Evolutionary conservation across 371 early-diverging fungal genomes (phyloP), one percentile per base, ranked within the genome.

Genomic region (Phascolomyces articulosus): DNA sequence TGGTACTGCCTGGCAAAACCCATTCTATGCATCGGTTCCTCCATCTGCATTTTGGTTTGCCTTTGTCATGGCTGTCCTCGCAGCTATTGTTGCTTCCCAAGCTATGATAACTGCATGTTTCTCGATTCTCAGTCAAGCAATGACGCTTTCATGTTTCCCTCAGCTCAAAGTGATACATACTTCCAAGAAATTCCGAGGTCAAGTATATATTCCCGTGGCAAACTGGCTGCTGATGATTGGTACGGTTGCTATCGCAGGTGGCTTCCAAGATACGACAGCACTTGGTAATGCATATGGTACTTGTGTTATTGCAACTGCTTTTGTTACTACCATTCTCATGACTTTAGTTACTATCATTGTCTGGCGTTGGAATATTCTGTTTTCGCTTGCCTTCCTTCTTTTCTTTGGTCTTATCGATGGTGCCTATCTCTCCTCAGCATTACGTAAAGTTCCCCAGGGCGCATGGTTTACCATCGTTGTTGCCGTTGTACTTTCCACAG

Each of bases 61-160:
- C 15, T 70, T 84, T 26, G 67, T 83, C 4, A 68, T 85, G 23
- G 83, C 85, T 6, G 79, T 82, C 0, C 58, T 78, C 11, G 80
- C 87, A 2, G 82, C 85, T 4, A 82, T 85, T 31, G 79, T 87
- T n/a, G 85, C 85, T 15, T 85, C 85, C 13, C 87, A 87, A 58
- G 84, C 86, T 9, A 79, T 83, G 66, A 83, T 87, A 27, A 77
- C 80, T 20, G 85, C 78, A 18, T 79, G 82, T 49, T 85, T 85
- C 66, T 78, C 83, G 8, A 69, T 87, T 28, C 73, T 87, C 40
- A 77, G 77, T 67, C 87, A 87, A 62, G 84, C 81, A 4, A 85
- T 87, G 69, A 76, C 79, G 2, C 75, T 87, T 1, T 67, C 76
- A 15, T 75, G 75, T 55, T 84, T 87, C 53, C 87, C 87, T 10